Percentiles rank a stretch among this genome's conserved stretches.
Evolutionary conservation across 805 yeast species (phyloP).

Genomic region (Saturnispora silvae): DNA sequence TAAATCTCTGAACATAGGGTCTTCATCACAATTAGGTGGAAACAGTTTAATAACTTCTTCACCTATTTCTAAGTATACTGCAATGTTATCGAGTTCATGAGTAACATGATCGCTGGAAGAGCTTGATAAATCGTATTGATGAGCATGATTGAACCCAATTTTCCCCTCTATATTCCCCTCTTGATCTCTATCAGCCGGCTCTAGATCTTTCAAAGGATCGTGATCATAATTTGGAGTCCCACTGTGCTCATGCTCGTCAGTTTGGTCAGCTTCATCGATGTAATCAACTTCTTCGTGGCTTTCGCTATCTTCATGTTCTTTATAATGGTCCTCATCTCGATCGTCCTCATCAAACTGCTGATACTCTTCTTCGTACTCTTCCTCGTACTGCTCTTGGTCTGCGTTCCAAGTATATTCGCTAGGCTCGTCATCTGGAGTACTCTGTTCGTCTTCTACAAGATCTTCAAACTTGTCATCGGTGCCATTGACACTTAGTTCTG

Average conservation of each 20-base stretch:
- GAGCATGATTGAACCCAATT: no score
- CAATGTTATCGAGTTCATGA: no score
- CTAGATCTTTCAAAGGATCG: no score
- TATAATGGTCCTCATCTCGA: constrained; percentile 1
- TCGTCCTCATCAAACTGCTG: no score
- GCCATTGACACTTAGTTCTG: no score
- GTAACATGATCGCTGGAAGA: no score
- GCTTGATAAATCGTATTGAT: no score
- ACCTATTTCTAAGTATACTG: constrained; percentile 23
- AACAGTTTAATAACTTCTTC: constrained; percentile 20
- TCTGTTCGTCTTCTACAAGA: constrained; percentile 3
- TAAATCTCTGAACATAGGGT: constrained; percentile 18
- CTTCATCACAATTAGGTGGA: constrained; percentile 16
- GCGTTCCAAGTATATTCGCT: not conserved
- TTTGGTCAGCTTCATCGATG: not conserved
- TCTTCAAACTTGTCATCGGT: not conserved
- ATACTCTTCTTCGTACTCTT: no score
- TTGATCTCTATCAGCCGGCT: no score
- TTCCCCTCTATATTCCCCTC: no score
- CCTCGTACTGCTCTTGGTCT: no score
- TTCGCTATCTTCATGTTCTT: not conserved
- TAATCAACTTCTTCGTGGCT: not conserved
- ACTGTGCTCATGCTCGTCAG: not conserved
- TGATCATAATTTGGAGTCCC: constrained; percentile 4
- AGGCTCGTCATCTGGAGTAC: not conserved